Base-by-base conservation (phyloP, 345 rosid species). In the Eucalyptus tenuipes region DNA sequence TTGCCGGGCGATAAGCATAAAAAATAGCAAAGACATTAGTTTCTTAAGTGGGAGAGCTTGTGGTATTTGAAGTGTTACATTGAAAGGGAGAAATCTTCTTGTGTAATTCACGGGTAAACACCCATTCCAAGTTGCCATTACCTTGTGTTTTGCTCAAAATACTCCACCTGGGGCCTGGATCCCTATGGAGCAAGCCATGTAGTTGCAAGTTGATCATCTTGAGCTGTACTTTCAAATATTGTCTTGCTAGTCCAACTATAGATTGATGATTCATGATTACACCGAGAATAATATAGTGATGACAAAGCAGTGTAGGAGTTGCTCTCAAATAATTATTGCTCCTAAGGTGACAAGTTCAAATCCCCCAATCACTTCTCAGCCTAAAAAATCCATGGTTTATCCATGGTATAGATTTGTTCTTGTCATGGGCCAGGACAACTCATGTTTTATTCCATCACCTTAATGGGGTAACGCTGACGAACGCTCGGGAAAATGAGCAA, bases 401-500 rank as follows among this genome's bases (percentile, higher is more conserved):
- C 3, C 3, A 0, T n/a, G 17, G 10, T 8, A 8, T 66, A 66
- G 20, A n/a, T 66, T 66, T 0, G 40, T 7, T 31, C 11, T 8
- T n/a, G 10, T n/a, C 75, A 14, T n/a, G 18, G 8, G 4, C 4
- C 6, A n/a, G 17, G 18, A 13, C 8, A 7, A n/a, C 2, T n/a
- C 37, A 0, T 14, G 22, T 31, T 66, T 15, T 8, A 66, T 37
- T 16, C 79, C 22, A 16, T 7, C 6, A 0, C 42, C 11, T 33
- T 16, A 33, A 68, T 13, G 80, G 5, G 2, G 8, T 2, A 0
- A 5, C 0, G 1, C 2, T 33, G 17, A 61, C 8, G 27, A 27
- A 27, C 15, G 5, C 31, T 27, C 1, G 0, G 2, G 0, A 27
- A 59, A 59, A 59, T 11, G 15, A 25, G 66, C 6, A 9, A 8